A percentile compares a stretch with the other conserved stretches of the same genome.
Evolutionary conservation across 768 basidiomycete genomes (phyloP).

Genomic region (Tulasnella sp.): DNA sequence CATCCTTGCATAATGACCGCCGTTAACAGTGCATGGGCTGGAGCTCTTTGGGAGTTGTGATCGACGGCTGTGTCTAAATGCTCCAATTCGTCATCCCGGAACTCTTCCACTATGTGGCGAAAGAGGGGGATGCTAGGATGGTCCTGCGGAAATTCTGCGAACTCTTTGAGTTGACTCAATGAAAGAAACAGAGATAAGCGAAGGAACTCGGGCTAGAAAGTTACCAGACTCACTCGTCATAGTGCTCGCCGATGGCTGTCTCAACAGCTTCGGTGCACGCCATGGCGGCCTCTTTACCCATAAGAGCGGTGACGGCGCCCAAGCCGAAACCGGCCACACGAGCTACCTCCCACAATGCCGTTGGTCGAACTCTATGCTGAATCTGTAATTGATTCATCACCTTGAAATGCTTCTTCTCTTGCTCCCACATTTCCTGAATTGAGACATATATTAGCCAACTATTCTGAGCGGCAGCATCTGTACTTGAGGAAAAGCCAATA

Average conservation of each 20-base stretch:
- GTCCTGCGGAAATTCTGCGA: slow-evolving; percentile 47
- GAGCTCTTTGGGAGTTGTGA: slow-evolving; percentile 77
- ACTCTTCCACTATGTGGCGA: slow-evolving; percentile 61
- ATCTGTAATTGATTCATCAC: slow-evolving; percentile 77
- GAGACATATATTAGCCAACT: slow-evolving; percentile 9
- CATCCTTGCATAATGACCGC: slow-evolving; percentile 78
- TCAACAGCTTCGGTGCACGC: slow-evolving; percentile 97
- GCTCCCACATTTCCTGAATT: slow-evolving; percentile 91
- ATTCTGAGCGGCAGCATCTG: background rate
- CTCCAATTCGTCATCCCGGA: slow-evolving; percentile 90
- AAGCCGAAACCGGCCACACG: slow-evolving; percentile 80
- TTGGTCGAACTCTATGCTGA: slow-evolving; percentile 79
- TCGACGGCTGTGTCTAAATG: slow-evolving; percentile 87
- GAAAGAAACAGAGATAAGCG: background rate
- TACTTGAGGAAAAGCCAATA: slow-evolving; percentile 9
- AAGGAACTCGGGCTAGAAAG: background rate
- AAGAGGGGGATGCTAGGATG: slow-evolving; percentile 75
- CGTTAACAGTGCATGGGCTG: slow-evolving; percentile 82
- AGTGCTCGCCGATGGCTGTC: slow-evolving; percentile 96
- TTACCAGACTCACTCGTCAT: slow-evolving; percentile 71
- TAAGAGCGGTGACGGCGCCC: slow-evolving; percentile 71
- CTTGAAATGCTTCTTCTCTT: slow-evolving; percentile 80
- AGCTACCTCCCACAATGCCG: slow-evolving; percentile 70
- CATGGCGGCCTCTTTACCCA: slow-evolving; percentile 94
- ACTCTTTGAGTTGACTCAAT: slow-evolving; percentile 72